phyloP scores from a whole-genome alignment of 352 stramenopile species.

The Globisporangium abappressorium region DNA sequence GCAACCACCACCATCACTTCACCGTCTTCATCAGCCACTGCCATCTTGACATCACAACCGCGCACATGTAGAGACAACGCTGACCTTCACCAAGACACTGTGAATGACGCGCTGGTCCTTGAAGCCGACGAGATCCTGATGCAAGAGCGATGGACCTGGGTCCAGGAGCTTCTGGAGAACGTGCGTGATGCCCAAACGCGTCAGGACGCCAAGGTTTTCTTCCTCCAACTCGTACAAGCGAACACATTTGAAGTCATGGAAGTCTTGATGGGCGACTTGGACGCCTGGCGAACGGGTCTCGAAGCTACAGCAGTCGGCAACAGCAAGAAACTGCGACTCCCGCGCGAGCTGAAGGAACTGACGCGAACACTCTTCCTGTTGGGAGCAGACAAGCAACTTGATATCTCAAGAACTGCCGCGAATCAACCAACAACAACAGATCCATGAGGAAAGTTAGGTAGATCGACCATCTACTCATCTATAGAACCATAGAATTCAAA shows the following conservation, averaged over 20 bases:
- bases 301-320: not conserved
- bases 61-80: not conserved
- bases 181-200: not conserved
- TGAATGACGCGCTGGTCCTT: not conserved
- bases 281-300: constrained; percentile 1
- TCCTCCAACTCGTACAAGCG: constrained; percentile 4
- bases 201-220: constrained; percentile 1
- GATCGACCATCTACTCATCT: not conserved
- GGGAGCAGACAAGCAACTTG: constrained; percentile 13
- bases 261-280: not conserved
- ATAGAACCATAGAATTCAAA: not conserved
- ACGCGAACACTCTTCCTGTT: constrained; percentile 12
- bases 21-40: not conserved
- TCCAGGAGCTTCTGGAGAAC: constrained; percentile 6
- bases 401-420: constrained; percentile 2
- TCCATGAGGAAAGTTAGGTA: not conserved
- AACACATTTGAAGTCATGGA: constrained; percentile 3
- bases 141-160: constrained; percentile 10
- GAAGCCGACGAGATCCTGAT: constrained; percentile 8
- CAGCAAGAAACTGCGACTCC: not conserved
- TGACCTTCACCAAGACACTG: not conserved
- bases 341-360: not conserved
- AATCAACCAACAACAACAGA: not conserved
- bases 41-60: not conserved
- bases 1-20: not conserved